Conservation (phyloP, 1,284 basidiomycete genomes). For the Tranzscheliella williamsii region DNA sequence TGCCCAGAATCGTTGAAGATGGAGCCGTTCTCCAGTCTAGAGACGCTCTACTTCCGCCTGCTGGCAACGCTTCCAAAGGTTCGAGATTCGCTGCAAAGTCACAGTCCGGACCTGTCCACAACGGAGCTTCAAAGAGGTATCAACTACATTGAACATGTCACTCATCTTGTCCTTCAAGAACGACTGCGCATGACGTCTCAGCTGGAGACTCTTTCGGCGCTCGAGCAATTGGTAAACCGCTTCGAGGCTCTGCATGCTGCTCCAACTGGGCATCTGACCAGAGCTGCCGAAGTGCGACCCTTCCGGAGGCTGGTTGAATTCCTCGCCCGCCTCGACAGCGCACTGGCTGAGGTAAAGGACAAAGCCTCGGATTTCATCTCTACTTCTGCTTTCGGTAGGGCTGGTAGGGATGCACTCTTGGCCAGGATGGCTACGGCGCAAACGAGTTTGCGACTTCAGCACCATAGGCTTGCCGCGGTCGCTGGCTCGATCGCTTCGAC, state of each 20-base stretch:
- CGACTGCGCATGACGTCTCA: conserved; percentile 28
- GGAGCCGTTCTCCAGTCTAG: conserved; percentile 63
- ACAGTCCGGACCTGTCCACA: conserved; percentile 80
- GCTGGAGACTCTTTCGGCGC: conserved; percentile 9
- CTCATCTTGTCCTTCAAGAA: conserved; percentile 32
- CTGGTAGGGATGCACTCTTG: not conserved
- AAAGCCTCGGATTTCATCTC: conserved; percentile 21
- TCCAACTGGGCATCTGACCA: conserved; percentile 1
- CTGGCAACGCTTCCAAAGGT: conserved; percentile 73
- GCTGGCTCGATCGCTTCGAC: not conserved
- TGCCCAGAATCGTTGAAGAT: conserved; percentile 27
- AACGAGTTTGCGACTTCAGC: not conserved
- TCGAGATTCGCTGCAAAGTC: conserved; percentile 70
- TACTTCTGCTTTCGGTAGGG: conserved; percentile 12
- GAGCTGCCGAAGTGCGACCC: conserved; percentile 4
- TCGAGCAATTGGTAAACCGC: conserved; percentile 10
- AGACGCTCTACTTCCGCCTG: conserved; percentile 75
- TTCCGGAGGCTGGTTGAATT: conserved; percentile 22
- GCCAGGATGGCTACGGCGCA: not conserved
- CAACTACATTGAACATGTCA: conserved; percentile 76
- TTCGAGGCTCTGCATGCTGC: conserved; percentile 9
- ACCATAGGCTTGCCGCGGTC: not conserved
- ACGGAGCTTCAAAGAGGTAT: conserved; percentile 81
- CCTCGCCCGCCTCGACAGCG: conserved; percentile 17
- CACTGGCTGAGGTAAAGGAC: conserved; percentile 14